Evolutionary conservation across 495 filamentous ascomycete species (phyloP).

Genomic region (Amorphotheca resinae): DNA sequence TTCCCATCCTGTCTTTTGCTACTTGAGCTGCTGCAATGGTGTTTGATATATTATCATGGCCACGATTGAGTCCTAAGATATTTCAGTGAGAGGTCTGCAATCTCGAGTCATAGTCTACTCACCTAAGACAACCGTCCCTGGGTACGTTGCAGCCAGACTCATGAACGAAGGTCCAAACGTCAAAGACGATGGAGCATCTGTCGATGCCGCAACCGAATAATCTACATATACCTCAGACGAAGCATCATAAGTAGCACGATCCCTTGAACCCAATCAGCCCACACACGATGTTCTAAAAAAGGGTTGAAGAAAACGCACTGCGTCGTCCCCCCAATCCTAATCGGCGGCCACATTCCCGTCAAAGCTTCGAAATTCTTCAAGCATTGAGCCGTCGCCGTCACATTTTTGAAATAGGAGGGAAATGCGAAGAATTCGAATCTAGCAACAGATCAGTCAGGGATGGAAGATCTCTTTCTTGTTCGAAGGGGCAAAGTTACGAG

Average conservation of each 20-base stretch:
- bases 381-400: slow-evolving; percentile 40
- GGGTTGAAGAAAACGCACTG: slow-evolving; percentile 20
- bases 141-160: slow-evolving; percentile 37
- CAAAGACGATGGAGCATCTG: slow-evolving; percentile 39
- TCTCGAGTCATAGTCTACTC: neutral
- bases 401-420: slow-evolving; percentile 43
- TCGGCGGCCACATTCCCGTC: slow-evolving; percentile 42
- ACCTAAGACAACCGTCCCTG: slow-evolving; percentile 37
- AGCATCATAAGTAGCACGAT: slow-evolving; percentile 42
- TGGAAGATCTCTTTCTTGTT: neutral
- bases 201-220: slow-evolving; percentile 40
- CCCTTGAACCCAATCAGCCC: slow-evolving; percentile 16
- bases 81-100: neutral
- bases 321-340: slow-evolving; percentile 49
- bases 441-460: neutral
- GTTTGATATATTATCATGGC: slow-evolving; percentile 41
- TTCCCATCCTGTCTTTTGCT: slow-evolving; percentile 31
- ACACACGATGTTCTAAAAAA: neutral
- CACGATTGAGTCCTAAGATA: slow-evolving; percentile 37
- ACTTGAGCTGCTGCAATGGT: slow-evolving; percentile 42
- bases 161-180: slow-evolving; percentile 47
- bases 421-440: slow-evolving; percentile 50
- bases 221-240: slow-evolving; percentile 36
- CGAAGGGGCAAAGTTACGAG: slow-evolving; percentile 34
- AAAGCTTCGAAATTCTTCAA: slow-evolving; percentile 40